Conservation (phyloP, 305 asterid species). For the Fraxinus paxiana region DNA sequence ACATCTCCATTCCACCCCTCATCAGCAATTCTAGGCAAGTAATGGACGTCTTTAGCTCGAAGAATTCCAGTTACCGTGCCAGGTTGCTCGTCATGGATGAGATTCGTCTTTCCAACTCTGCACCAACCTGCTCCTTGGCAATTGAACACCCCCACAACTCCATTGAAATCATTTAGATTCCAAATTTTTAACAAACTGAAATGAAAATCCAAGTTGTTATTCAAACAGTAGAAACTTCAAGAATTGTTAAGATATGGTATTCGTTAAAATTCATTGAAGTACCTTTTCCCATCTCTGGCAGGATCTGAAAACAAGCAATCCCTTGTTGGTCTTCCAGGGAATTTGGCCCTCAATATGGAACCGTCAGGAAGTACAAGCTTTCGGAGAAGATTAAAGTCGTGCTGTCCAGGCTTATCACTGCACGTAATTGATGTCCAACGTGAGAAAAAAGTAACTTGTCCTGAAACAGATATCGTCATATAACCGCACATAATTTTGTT, state of each 20-base stretch:
- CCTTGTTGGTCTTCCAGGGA: slow-evolving; percentile 87
- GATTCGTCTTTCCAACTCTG: slow-evolving; percentile 59
- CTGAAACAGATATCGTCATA: neutral
- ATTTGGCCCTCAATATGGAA: slow-evolving; percentile 78
- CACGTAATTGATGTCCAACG: slow-evolving; percentile 11
- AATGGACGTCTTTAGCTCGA: slow-evolving; percentile 63
- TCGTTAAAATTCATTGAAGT: neutral
- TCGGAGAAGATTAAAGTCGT: slow-evolving; percentile 66
- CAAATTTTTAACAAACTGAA: slow-evolving; percentile 78
- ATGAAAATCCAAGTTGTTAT: neutral
- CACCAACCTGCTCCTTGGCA: slow-evolving; percentile 99
- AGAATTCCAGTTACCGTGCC: slow-evolving; percentile 59
- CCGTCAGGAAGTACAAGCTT: slow-evolving; percentile 95
- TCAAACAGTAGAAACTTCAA: neutral
- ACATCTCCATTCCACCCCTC: slow-evolving; percentile 64
- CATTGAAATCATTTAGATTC: slow-evolving; percentile 70
- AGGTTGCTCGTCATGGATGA: slow-evolving; percentile 68
- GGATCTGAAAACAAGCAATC: slow-evolving; percentile 94
- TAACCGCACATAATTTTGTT: neutral
- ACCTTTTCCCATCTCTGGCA: slow-evolving; percentile 84
- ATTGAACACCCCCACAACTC: slow-evolving; percentile 75
- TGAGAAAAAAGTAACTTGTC: neutral
- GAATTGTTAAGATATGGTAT: neutral
- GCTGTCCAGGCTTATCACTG: slow-evolving; percentile 93
- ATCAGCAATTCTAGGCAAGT: slow-evolving; percentile 59